Percentiles rank a stretch among this genome's conserved stretches.
Conservation (phyloP, 2,329 filamentous ascomycete species). For the Thermomyces lanuginosus region DNA sequence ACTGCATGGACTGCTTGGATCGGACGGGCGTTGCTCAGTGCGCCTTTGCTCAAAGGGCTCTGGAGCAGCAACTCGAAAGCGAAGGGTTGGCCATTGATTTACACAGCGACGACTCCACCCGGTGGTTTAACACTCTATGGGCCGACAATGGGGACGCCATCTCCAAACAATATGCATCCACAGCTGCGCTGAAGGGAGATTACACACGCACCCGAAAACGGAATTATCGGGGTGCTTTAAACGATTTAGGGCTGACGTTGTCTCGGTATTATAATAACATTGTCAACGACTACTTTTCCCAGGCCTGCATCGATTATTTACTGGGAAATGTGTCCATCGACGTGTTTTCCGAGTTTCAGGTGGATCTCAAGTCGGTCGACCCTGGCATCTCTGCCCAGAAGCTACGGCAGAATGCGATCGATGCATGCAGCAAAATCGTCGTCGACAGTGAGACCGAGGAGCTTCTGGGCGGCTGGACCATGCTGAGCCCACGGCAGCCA, state of each 20-base stretch:
- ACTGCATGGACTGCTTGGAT: slow-evolving; percentile 97
- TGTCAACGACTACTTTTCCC: slow-evolving; percentile 93
- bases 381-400: slow-evolving; percentile 74
- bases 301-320: slow-evolving; percentile 86
- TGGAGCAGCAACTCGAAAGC: slow-evolving; percentile 61
- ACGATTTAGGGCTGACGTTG: slow-evolving; percentile 76
- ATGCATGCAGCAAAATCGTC: slow-evolving; percentile 72
- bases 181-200: slow-evolving; percentile 88
- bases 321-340: slow-evolving; percentile 71
- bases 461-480: slow-evolving; percentile 74
- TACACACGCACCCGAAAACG: slow-evolving; percentile 84
- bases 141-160: slow-evolving; percentile 95
- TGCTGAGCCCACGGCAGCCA: slow-evolving; percentile 57
- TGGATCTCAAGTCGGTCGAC: slow-evolving; percentile 82
- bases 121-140: slow-evolving; percentile 95
- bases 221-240: slow-evolving; percentile 78
- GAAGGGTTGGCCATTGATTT: slow-evolving; percentile 62
- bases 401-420: slow-evolving; percentile 76
- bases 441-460: slow-evolving; percentile 72
- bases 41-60: slow-evolving; percentile 65
- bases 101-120: slow-evolving; percentile 59
- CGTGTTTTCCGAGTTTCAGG: slow-evolving; percentile 88
- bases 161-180: slow-evolving; percentile 89
- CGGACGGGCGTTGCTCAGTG: slow-evolving; percentile 93
- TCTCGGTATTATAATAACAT: slow-evolving; percentile 66